Base-by-base conservation (phyloP, 1,284 basidiomycete genomes). In the Phellopilus nigrolimitatus region DNA sequence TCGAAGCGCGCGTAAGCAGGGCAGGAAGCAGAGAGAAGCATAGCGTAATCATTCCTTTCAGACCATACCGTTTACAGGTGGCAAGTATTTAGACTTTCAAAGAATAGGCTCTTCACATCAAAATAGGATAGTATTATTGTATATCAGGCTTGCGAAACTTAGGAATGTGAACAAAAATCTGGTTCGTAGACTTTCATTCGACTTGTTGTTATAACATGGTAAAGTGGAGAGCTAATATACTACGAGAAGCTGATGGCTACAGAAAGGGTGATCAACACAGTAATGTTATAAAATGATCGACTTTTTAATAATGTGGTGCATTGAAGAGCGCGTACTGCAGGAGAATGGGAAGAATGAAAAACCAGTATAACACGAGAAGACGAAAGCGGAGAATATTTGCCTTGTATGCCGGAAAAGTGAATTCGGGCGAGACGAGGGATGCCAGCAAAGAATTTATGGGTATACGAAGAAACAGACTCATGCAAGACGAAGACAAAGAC, bases 211-310 rank as follows among this genome's bases (percentile, higher is more conserved):
- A 39, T 28, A 46, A 38, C 50, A 52, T 46, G 17, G 31, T 10
- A 19, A 24, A 22, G 25, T 37, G 38, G 21, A 34, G 34, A 47
- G 17, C 39, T 30, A 34, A 37, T 52, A 52, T 52, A 52, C 50
- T 52, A 52, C 49, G 33, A 45, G 36, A 45, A 53, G 34, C 21
- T 49, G 47, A 30, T 54, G 45, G 52, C 46, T 54, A 54, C 52
- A 49, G 49, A 45, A 53, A 47, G 34, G 52, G 52, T 49, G 52
- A 54, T 54, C 47, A 54, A 54, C 52, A 49, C 46, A 49, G 24
- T 31, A 37, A 34, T 46, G 51, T 38, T 53, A 53, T 52, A 46
- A 41, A 52, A 41, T 17, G 45, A 34, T 25, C 37, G 36, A 45
- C 42, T 44, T 39, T 47, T 41, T 42, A 33, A 41, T 25, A 41